phyloP scores from a whole-genome alignment of 306 rosid species.

The Medicago truncatula region MtrunA17r5.0-ANR NC_053046.1:7591001-7591500 shows the following conservation, averaged over 20 bases:
- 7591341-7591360: no score
- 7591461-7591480: not conserved
- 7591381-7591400: not conserved
- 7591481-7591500: not conserved
- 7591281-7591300: no score
- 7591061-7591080: conserved; percentile 29
- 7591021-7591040: conserved; percentile 49
- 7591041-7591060: conserved; percentile 40
- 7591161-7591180: no score
- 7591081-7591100: conserved; percentile 43
- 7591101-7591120: conserved; percentile 49
- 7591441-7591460: not conserved
- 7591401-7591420: not conserved
- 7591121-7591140: not conserved
- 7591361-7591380: not conserved
- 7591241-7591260: no score
- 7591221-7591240: no score
- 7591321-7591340: no score
- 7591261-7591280: not conserved
- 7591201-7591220: no score
- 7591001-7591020: conserved; percentile 73
- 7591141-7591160: no score
- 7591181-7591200: not conserved
- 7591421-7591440: no score
- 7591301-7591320: no score